Evolutionary conservation across 495 filamentous ascomycete genomes (phyloP).

Genomic region (Chaetomium tenue): DNA sequence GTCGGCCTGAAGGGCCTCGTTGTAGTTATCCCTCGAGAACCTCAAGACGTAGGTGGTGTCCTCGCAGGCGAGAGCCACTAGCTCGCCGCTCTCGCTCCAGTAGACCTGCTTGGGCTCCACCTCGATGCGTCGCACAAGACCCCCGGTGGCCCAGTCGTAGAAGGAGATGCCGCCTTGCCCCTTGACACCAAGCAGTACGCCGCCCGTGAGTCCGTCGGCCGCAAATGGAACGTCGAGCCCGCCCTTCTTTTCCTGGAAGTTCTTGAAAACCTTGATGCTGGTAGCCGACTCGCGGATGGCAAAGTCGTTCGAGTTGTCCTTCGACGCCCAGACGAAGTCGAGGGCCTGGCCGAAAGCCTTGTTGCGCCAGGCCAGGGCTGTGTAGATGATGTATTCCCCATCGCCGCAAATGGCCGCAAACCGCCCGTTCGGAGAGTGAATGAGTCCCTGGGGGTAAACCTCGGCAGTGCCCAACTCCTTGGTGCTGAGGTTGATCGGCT

Average conservation of each 20-base stretch:
- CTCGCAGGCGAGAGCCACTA: slow-evolving; percentile 89
- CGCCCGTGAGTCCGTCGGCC: slow-evolving; percentile 85
- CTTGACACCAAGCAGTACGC: slow-evolving; percentile 90
- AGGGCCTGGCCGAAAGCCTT: slow-evolving; percentile 93
- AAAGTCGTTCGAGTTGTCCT: slow-evolving; percentile 98
- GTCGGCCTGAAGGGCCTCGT: slow-evolving; percentile 74
- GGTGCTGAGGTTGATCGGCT: slow-evolving; percentile 77
- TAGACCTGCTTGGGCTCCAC: slow-evolving; percentile 92
- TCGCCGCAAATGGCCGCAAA: slow-evolving; percentile 97
- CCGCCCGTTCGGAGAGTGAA: slow-evolving; percentile 94
- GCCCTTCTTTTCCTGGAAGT: slow-evolving; percentile 89
- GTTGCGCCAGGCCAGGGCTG: slow-evolving; percentile 93
- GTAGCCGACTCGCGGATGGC: slow-evolving; percentile 91
- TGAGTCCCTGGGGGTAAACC: slow-evolving; percentile 90
- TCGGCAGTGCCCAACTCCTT: slow-evolving; percentile 96
- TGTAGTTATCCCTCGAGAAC: slow-evolving; percentile 83
- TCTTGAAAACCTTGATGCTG: slow-evolving; percentile 94
- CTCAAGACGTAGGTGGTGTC: slow-evolving; percentile 93
- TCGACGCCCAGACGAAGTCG: slow-evolving; percentile 96
- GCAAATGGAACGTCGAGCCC: slow-evolving; percentile 95
- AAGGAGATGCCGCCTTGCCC: slow-evolving; percentile 92
- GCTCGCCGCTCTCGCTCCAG: slow-evolving; percentile 95
- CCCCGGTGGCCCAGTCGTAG: slow-evolving; percentile 92
- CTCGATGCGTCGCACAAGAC: slow-evolving; percentile 88
- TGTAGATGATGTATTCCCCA: slow-evolving; percentile 98